Base-by-base conservation (phyloP, 169 alveolate genomes). In the Eimeria falciformis region DNA sequence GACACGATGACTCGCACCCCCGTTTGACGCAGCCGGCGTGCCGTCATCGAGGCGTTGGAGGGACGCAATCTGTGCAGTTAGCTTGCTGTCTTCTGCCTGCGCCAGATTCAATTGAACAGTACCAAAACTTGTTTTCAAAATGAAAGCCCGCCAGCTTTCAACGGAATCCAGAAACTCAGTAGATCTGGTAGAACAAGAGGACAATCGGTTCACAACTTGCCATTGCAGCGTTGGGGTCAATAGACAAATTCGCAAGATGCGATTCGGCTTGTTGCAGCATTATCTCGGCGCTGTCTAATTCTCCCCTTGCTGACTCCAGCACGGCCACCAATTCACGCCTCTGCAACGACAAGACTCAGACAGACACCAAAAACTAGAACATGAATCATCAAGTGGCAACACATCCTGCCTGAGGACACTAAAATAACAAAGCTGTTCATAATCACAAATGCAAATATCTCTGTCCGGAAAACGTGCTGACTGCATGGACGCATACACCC, bases 251-350 rank as follows among this genome's bases (percentile, higher is more conserved):
- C 46, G 79, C 66, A 14, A 87, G 62, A 27, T 87, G 79, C 11
- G 78, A 18, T 43, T 69, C 86, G 47, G 92, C 92, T 46, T 87
- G 92, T 65, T 87, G 86, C 40, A 92, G 91, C 93, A 50, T 97
- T 23, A 86, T 66, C 47, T 93, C 91, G 37, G 75, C 81, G 27
- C 87, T 45, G 58, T 87, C 92, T 25, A 87, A 65, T 21, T 87
- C 92, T 11, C 65, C 75, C 29, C 86, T 53, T 12, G 92, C 92
- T 1, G 92, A 47, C 75, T 87, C 92, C 71, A 87, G 37, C 53
- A 87, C 92, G 17, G 92, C 92, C 2, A 37, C 55, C 77, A 87
- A 46, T 33, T 87, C 92, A n/a, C 92, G 73, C 77, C 92, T 71
- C 92, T 87, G 65, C n/a, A 47, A 23, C 40, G 83, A 68, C 7